phyloP scores from a whole-genome alignment of 2,329 filamentous ascomycete species.

The Exophiala spinifera region DNA sequence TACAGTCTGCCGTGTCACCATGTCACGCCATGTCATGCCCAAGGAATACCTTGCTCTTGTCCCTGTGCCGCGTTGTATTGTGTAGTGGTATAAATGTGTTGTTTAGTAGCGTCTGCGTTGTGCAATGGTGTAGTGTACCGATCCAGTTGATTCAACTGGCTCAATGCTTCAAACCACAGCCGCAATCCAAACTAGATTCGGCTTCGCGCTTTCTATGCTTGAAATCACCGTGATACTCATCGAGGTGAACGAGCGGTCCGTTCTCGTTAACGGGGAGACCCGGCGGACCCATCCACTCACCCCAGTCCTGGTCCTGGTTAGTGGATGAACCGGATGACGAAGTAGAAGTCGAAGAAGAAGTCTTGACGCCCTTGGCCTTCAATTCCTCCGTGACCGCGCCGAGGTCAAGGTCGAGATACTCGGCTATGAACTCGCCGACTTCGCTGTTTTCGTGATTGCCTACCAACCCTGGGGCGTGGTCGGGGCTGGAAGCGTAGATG shows the following conservation, averaged over 20 bases:
- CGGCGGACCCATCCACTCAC: conserved; percentile 42
- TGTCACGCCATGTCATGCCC: too few species aligned
- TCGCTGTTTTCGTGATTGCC: conserved; percentile 97
- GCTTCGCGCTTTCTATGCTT: conserved; percentile 31
- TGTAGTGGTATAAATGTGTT: too few species aligned
- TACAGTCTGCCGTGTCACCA: not conserved
- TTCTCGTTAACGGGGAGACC: conserved; percentile 37
- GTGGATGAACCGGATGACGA: too few species aligned
- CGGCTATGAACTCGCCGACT: conserved; percentile 73
- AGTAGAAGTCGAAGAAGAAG: conserved; percentile 7
- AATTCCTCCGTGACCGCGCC: conserved; percentile 74
- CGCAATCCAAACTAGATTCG: conserved; percentile 21
- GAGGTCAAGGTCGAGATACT: conserved; percentile 78
- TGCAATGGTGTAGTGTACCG: too few species aligned
- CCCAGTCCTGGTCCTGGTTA: conserved; percentile 21
- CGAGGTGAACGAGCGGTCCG: conserved; percentile 30
- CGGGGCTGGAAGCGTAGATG: conserved; percentile 77
- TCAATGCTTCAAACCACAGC: conserved; percentile 26
- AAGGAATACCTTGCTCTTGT: too few species aligned
- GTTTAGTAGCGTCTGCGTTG: too few species aligned
- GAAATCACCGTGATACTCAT: conserved; percentile 46
- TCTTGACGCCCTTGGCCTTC: conserved; percentile 36
- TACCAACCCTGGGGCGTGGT: conserved; percentile 59
- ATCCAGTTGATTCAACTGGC: not conserved
- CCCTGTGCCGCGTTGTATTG: too few species aligned